phyloP scores from a whole-genome alignment of 352 stramenopile genomes.

The Aphanomyces cochlioides region DNA sequence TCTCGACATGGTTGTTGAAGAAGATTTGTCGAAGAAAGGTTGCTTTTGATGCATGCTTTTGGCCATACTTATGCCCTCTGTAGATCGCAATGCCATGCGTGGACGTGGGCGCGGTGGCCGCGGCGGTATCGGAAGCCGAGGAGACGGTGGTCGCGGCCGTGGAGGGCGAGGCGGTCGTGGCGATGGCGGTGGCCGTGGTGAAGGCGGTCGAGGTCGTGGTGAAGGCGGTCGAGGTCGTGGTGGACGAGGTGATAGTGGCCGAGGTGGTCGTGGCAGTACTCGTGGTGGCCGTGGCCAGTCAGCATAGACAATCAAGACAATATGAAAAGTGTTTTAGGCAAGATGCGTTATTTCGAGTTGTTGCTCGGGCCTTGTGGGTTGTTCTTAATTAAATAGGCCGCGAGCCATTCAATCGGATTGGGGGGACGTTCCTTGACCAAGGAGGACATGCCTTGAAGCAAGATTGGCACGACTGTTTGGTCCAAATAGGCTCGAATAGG shows the following conservation, averaged over 20 bases:
- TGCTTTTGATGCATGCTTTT: slow-evolving; percentile 26
- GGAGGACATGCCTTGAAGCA: slow-evolving; percentile 97
- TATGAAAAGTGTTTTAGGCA: slow-evolving; percentile 1
- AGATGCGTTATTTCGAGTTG: slow-evolving; percentile 47
- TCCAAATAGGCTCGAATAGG: slow-evolving; percentile 98
- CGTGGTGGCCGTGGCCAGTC: slow-evolving; percentile 13
- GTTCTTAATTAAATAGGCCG: slow-evolving; percentile 94
- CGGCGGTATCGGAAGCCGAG: slow-evolving; percentile 42
- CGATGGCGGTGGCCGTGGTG: slow-evolving; percentile 36
- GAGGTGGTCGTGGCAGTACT: slow-evolving; percentile 22
- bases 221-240: slow-evolving; percentile 37
- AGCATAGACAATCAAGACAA: slow-evolving; percentile 26
- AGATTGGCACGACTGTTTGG: slow-evolving; percentile 97
- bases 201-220: slow-evolving; percentile 38
- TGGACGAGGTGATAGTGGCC: slow-evolving; percentile 29
- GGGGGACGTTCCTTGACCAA: slow-evolving; percentile 95
- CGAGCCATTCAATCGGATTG: slow-evolving; percentile 97
- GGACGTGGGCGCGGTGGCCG: slow-evolving; percentile 67
- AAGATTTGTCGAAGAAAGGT: slow-evolving; percentile 86
- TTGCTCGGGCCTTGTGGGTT: slow-evolving; percentile 87
- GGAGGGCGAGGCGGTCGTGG: slow-evolving; percentile 44
- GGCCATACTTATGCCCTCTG: slow-evolving; percentile 17
- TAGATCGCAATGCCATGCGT: slow-evolving; percentile 68
- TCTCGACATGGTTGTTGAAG: slow-evolving; percentile 93
- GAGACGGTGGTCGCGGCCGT: slow-evolving; percentile 39